These are phyloP conservation scores for Henningerozyma blattae DNA, from an alignment of 805 yeast species.

Conservation along the genomic window DNA sequence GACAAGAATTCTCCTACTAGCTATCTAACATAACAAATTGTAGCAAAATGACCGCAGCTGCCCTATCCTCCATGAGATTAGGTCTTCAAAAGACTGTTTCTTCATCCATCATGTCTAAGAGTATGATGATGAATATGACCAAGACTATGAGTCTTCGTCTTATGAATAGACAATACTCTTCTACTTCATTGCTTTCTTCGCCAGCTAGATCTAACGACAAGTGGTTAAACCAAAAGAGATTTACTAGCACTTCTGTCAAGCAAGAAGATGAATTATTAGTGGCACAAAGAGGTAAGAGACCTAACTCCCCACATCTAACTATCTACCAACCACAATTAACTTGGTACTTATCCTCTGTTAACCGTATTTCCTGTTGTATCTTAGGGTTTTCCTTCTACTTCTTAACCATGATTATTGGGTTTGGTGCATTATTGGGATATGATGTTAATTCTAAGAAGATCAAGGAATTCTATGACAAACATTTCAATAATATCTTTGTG, in stretches of 20 bases:
- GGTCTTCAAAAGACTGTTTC: background rate
- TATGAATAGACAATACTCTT: no score
- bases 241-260: constrained; percentile 38
- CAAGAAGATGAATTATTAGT: constrained; percentile 60
- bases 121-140: no score
- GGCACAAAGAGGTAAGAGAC: constrained; percentile 80
- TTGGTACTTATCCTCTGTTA: constrained; percentile 65
- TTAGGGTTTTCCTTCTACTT: constrained; percentile 72
- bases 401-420: constrained; percentile 64
- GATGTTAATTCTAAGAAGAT: constrained; percentile 25
- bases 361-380: constrained; percentile 80
- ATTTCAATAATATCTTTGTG: constrained; percentile 47
- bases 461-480: constrained; percentile 31
- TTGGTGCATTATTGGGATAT: constrained; percentile 50
- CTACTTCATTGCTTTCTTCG: no score
- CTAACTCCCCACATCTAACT: constrained; percentile 78
- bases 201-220: background rate
- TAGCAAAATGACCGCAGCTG: no score
- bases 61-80: no score
- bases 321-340: constrained; percentile 91
- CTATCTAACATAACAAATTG: no score
- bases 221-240: no score
- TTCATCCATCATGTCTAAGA: background rate
- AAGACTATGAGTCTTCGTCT: no score
- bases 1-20: no score